Conservation (phyloP, 176 grass and related monocot genomes). For the Avena insularis region DNA sequence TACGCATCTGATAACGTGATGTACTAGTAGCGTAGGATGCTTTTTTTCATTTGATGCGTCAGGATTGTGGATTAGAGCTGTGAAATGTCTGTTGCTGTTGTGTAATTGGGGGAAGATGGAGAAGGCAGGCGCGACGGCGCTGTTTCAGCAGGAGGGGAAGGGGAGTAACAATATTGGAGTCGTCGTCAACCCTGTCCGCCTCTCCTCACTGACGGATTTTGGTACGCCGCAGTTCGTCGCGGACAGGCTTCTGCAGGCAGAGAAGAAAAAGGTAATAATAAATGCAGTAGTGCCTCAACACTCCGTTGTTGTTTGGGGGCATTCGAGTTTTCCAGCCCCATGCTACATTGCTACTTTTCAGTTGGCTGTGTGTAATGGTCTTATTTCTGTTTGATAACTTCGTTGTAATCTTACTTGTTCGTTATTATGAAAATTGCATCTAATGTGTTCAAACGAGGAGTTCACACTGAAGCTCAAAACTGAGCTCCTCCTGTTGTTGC, state of each 20-base stretch:
- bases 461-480: not conserved
- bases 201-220: slow-evolving; percentile 79
- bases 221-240: slow-evolving; percentile 88
- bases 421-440: not conserved
- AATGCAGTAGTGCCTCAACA: not conserved
- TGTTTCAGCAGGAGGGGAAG: slow-evolving; percentile 76
- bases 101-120: slow-evolving; percentile 70
- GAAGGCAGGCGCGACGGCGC: slow-evolving; percentile 79
- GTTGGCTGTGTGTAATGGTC: not conserved
- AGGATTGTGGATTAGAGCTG: not conserved
- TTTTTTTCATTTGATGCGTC: not conserved
- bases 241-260: slow-evolving; percentile 83
- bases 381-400: not conserved
- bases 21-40: not conserved
- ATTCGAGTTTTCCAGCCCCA: not conserved
- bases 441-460: not conserved
- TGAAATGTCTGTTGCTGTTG: not conserved
- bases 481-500: not conserved
- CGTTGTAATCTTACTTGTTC: not conserved
- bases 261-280: slow-evolving; percentile 78
- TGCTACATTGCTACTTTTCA: not conserved
- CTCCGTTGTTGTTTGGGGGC: not conserved
- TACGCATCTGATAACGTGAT: not conserved
- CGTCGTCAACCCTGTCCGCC: slow-evolving; percentile 82
- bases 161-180: slow-evolving; percentile 88